Conservation (phyloP, 257 asterid species). For the Solanum corneliomulleri region DNA sequence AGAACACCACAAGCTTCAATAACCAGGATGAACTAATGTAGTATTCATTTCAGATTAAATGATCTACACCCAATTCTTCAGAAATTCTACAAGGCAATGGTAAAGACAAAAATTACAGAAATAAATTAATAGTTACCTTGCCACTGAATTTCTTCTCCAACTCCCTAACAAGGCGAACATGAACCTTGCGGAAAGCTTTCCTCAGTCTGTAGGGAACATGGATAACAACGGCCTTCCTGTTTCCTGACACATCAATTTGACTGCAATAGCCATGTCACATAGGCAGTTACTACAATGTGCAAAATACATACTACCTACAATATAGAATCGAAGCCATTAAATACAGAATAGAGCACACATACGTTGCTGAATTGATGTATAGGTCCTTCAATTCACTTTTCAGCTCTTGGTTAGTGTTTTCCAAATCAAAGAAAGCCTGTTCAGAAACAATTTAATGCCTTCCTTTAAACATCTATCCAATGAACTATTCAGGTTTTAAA, state of each 20-base stretch:
- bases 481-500: neutral
- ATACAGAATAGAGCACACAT: neutral
- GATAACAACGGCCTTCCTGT: constrained; percentile 15
- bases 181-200: constrained; percentile 25
- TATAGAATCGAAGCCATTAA: neutral
- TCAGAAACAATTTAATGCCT: neutral
- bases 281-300: neutral
- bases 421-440: constrained; percentile 17
- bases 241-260: constrained; percentile 20
- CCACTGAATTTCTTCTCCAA: constrained; percentile 26
- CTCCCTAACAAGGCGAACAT: constrained; percentile 15
- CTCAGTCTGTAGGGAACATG: constrained; percentile 21
- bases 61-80: neutral
- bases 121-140: neutral
- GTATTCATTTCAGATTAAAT: neutral
- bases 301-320: neutral
- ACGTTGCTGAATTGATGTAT: constrained; percentile 17
- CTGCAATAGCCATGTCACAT: neutral
- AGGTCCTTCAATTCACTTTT: constrained; percentile 25
- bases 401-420: constrained; percentile 21
- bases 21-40: neutral
- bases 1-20: neutral
- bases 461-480: neutral
- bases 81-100: neutral
- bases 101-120: neutral